A percentile compares a stretch with the other conserved stretches of the same genome.
These are phyloP conservation scores for Nigrograna mackinnonii DNA, from an alignment of 2,329 filamentous ascomycete species.

Conservation along the genomic window DNA sequence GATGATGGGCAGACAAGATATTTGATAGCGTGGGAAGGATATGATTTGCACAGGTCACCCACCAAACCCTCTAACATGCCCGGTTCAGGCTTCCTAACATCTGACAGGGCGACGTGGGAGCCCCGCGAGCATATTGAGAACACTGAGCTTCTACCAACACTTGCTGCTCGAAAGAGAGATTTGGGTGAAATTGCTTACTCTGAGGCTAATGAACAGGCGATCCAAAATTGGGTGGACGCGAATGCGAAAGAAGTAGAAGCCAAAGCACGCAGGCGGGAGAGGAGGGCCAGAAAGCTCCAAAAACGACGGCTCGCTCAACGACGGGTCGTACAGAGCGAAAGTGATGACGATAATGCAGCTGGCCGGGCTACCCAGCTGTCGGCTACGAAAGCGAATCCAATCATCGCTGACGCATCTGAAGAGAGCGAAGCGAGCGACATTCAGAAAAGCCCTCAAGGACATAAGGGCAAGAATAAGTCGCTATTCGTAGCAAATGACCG, in stretches of 20 bases:
- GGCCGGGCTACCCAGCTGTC: too few relatives aligned
- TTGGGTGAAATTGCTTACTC: slow-evolving; percentile 8
- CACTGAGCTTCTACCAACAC: slow-evolving; percentile 10
- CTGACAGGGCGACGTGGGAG: slow-evolving; percentile 29
- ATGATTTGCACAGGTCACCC: slow-evolving; percentile 46
- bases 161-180: slow-evolving; percentile 12
- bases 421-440: slow-evolving; percentile 15
- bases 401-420: too few relatives aligned
- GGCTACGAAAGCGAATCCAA: too few relatives aligned
- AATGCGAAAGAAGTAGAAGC: too few relatives aligned
- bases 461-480: too few relatives aligned
- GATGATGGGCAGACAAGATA: slow-evolving; percentile 54
- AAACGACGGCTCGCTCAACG: too few relatives aligned
- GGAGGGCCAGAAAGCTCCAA: too few relatives aligned
- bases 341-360: not conserved
- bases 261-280: too few relatives aligned
- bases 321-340: not conserved
- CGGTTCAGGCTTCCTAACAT: not conserved
- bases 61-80: slow-evolving; percentile 1
- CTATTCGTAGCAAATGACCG: too few relatives aligned
- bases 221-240: too few relatives aligned
- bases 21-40: slow-evolving; percentile 68
- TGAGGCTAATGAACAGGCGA: too few relatives aligned
- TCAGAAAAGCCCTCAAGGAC: too few relatives aligned
- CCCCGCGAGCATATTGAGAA: slow-evolving; percentile 18